Conservation (phyloP, 108 stramenopile genomes). For the Epipyxis sp. region DNA sequence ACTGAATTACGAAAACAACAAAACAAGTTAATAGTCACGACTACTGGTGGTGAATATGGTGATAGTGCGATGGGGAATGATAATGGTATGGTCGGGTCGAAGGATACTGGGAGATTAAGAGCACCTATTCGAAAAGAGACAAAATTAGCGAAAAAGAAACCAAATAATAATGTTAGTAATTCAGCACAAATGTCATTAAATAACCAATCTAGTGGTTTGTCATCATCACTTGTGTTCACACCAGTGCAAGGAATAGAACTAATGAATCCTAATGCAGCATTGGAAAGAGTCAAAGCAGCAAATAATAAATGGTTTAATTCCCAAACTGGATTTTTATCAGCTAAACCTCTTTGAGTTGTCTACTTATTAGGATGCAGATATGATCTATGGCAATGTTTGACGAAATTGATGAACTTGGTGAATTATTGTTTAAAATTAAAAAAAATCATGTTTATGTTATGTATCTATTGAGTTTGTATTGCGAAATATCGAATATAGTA, state of each 20-base stretch:
- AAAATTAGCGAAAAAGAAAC: neutral
- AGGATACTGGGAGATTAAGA: slow-evolving; percentile 46
- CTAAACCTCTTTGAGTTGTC: slow-evolving; percentile 38
- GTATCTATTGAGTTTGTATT: too few species aligned
- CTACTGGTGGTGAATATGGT: slow-evolving; percentile 47
- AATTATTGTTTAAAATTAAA: too few species aligned
- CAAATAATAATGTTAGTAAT: slow-evolving; percentile 38
- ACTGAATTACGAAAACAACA: slow-evolving; percentile 89
- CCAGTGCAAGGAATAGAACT: slow-evolving; percentile 78
- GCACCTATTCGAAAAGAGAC: too few species aligned
- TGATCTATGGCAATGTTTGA: too few species aligned
- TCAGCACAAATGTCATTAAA: slow-evolving; percentile 43
- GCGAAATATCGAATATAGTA: too few species aligned
- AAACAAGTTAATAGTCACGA: slow-evolving; percentile 75
- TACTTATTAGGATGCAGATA: neutral
- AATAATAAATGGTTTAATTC: slow-evolving; percentile 80
- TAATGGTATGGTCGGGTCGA: slow-evolving; percentile 61
- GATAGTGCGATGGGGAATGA: slow-evolving; percentile 54
- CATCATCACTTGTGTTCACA: slow-evolving; percentile 75
- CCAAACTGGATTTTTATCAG: slow-evolving; percentile 51
- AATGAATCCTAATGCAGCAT: slow-evolving; percentile 76
- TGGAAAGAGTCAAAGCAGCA: slow-evolving; percentile 64
- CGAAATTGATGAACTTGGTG: too few species aligned
- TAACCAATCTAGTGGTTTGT: slow-evolving; percentile 65
- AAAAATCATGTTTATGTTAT: too few species aligned